Evolutionary conservation across 1,284 basidiomycete species (phyloP).

Genomic region (Trichosporon sp.): DNA sequence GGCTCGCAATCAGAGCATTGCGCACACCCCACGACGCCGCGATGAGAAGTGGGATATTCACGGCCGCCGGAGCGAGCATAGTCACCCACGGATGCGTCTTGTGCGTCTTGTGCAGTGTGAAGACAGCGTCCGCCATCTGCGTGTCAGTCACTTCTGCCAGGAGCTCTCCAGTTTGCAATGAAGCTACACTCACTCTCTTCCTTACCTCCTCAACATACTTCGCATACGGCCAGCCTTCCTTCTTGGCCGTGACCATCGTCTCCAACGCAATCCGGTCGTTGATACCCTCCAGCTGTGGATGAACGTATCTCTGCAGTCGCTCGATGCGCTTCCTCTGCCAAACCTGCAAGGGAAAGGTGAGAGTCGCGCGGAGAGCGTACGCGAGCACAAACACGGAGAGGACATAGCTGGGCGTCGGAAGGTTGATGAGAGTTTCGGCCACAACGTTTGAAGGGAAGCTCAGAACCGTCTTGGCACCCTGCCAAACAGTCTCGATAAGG

Average conservation of each 20-base stretch:
- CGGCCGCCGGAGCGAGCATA: conserved; percentile 48
- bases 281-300: conserved; percentile 56
- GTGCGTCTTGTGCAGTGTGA: conserved; percentile 48
- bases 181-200: conserved; percentile 45
- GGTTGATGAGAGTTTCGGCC: conserved; percentile 37
- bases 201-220: conserved; percentile 55
- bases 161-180: too few species aligned
- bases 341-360: conserved; percentile 59
- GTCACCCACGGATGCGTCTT: conserved; percentile 53
- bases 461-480: not conserved
- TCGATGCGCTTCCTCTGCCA: conserved; percentile 58
- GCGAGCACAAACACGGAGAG: conserved; percentile 59
- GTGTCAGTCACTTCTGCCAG: not conserved
- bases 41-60: conserved; percentile 58
- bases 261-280: conserved; percentile 53
- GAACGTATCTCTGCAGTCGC: conserved; percentile 52
- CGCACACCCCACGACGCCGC: conserved; percentile 54
- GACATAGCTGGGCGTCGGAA: conserved; percentile 51
- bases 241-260: conserved; percentile 49
- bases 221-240: conserved; percentile 54
- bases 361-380: conserved; percentile 54
- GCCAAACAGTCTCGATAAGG: not conserved
- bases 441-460: conserved; percentile 23
- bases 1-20: conserved; percentile 39
- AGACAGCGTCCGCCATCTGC: conserved; percentile 50